Percentiles rank a stretch among this genome's conserved stretches.
Conservation (phyloP, 1,284 basidiomycete genomes). For the Blastosporella zonata region DNA sequence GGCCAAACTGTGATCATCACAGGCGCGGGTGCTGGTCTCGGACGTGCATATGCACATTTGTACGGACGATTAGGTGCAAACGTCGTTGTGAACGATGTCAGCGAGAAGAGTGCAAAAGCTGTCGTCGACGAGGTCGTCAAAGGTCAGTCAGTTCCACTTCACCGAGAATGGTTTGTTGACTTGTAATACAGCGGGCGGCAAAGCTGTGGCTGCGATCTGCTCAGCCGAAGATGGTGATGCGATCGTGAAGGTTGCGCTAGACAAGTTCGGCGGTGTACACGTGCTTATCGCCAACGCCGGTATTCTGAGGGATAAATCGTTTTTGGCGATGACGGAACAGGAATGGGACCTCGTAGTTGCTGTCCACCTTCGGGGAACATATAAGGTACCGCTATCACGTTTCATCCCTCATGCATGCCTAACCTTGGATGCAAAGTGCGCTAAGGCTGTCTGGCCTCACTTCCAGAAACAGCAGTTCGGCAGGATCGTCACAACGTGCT, state of each 20-base stretch:
- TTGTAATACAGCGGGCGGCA: constrained; percentile 69
- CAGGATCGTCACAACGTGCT: constrained; percentile 92
- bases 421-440: constrained; percentile 49
- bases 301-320: constrained; percentile 90
- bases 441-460: constrained; percentile 94
- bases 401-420: not conserved
- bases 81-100: constrained; percentile 96
- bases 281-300: constrained; percentile 94
- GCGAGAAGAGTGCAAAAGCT: constrained; percentile 75
- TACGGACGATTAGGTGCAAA: constrained; percentile 92
- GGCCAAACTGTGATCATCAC: constrained; percentile 94
- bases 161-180: not conserved
- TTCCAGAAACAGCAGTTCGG: constrained; percentile 98
- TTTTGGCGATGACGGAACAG: constrained; percentile 83
- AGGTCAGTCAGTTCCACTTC: constrained; percentile 41
- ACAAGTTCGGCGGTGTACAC: constrained; percentile 89
- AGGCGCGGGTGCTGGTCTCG: constrained; percentile 91
- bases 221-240: constrained; percentile 91
- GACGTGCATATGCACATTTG: constrained; percentile 89
- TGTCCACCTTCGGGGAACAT: constrained; percentile 59
- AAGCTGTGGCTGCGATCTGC: constrained; percentile 81
- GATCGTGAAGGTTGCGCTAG: constrained; percentile 85
- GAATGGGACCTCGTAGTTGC: constrained; percentile 95
- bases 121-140: constrained; percentile 88
- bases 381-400: constrained; percentile 44